A percentile compares a stretch with the other conserved stretches of the same genome.
Evolutionary conservation across 2,329 filamentous ascomycete species (phyloP).

Genomic region (Colletotrichum aenigma): DNA sequence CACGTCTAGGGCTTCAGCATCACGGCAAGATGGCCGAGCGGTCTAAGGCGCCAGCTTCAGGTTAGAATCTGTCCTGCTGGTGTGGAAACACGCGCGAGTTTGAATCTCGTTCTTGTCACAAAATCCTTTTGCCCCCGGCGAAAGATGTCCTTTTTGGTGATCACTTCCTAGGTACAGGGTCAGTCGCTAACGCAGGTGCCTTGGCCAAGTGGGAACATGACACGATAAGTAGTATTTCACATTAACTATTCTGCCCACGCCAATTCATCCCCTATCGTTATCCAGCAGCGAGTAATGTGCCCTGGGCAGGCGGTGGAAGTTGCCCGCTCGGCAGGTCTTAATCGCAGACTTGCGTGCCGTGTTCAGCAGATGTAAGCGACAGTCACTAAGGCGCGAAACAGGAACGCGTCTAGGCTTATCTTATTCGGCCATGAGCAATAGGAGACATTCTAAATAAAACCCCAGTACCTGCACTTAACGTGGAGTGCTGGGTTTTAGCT

Average conservation of each 20-base stretch:
- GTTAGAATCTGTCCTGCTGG: not conserved
- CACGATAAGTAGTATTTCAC: not conserved
- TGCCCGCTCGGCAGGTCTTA: not conserved
- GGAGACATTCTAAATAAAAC: not conserved
- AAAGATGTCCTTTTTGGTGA: not conserved
- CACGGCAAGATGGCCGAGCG: slow-evolving; percentile 17
- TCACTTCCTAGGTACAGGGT: not conserved
- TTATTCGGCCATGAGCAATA: not conserved
- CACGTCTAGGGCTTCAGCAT: not conserved
- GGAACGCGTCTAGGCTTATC: not conserved
- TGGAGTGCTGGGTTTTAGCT: not conserved
- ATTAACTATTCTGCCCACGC: not conserved
- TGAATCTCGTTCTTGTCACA: slow-evolving; percentile 15
- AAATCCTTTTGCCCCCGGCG: not conserved
- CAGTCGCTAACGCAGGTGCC: not conserved
- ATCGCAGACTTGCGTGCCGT: not conserved
- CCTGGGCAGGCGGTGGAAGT: not conserved
- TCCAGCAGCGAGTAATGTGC: not conserved
- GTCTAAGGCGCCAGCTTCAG: slow-evolving; percentile 19
- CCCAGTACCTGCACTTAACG: not conserved
- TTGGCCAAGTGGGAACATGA: not conserved
- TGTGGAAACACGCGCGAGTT: slow-evolving; percentile 15
- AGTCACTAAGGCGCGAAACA: not conserved
- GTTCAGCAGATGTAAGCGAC: not conserved
- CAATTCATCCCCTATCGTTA: not conserved